Base-by-base conservation (phyloP, 176 grass and related monocot genomes). In the Triticum turgidum region DNA sequence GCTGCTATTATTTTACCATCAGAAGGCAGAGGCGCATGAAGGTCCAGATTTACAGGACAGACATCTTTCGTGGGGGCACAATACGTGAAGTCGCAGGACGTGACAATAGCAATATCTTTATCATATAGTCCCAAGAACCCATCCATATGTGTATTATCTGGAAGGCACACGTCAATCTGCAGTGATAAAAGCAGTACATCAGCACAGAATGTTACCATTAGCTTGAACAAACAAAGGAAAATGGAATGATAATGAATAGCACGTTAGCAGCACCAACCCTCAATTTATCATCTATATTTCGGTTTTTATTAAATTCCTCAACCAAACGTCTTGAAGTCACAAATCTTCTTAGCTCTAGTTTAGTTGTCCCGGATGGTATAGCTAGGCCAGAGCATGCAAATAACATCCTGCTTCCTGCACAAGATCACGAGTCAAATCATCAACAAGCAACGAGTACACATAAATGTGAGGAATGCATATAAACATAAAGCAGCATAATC, bases 121-220 rank as follows among this genome's bases (percentile, higher is more conserved):
- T 77, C 79, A 77, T 88, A 88, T 65, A 81, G 78, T 37, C 78
- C 77, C 78, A 87, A 87, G 41, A 81, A 25, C 47, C 69, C 69
- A 73, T 42, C 38, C 5, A 0, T 24, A 73, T 41, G 35, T 44
- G 0, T 24, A 73, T 13, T 24, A 38, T 73, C 21, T 73, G 38
- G 69, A 42, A 73, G 69, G 38, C 21, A 12, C 69, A 44, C 69
- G 0, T 24, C 69, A 73, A 73, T 7, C 69, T 73, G 66, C 21
- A 59, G 47, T 32, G 61, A 73, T 80, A 73, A 72, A 79, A 73
- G 25, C 4, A 61, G 22, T 34, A 45, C n/a, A 73, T 62, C 29
- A 30, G 29, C 29, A 52, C 13, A 64, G 1, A 81, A 74, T 54
- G 21, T 10, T 58, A 81, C 5, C 10, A 21, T 52, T 81, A 65